Percentiles rank a stretch among this genome's conserved stretches.
Conservation (phyloP, 805 yeast genomes). For the Yarrowia sp. region DNA sequence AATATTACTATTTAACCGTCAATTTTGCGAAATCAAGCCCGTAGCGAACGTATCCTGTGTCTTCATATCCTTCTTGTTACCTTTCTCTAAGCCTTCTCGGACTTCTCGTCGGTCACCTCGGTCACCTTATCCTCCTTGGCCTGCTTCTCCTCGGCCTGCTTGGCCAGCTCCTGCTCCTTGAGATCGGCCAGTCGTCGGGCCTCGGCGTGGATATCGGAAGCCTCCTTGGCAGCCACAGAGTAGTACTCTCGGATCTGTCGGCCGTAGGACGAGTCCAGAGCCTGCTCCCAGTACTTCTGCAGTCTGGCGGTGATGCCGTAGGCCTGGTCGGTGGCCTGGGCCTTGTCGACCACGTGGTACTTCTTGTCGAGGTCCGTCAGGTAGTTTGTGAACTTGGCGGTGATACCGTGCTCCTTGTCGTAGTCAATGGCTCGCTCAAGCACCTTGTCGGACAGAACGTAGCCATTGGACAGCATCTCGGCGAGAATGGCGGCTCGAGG, state of each 20-base stretch:
- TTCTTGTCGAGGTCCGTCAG: slow-evolving; percentile 62
- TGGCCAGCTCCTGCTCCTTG: slow-evolving; percentile 48
- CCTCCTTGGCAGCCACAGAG: slow-evolving; percentile 61
- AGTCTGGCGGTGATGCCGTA: slow-evolving; percentile 54
- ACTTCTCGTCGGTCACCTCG: slow-evolving; percentile 22
- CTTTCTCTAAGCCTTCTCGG: slow-evolving; percentile 21
- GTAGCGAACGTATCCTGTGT: too few species aligned
- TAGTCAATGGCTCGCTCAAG: slow-evolving; percentile 66
- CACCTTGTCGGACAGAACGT: slow-evolving; percentile 66
- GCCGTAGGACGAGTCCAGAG: slow-evolving; percentile 56
- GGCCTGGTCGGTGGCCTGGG: slow-evolving; percentile 54
- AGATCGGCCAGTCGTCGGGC: slow-evolving; percentile 73
- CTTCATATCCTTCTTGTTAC: too few species aligned
- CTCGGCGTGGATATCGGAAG: slow-evolving; percentile 70
- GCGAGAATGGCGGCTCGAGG: slow-evolving; percentile 80
- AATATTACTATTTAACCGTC: slow-evolving; percentile 5
- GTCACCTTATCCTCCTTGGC: slow-evolving; percentile 4
- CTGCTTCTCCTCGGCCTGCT: slow-evolving; percentile 24
- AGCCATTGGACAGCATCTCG: slow-evolving; percentile 77
- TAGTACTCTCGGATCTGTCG: slow-evolving; percentile 68
- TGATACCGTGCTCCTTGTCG: slow-evolving; percentile 69
- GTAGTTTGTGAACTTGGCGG: slow-evolving; percentile 63
- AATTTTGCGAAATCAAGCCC: too few species aligned
- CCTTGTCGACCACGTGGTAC: slow-evolving; percentile 66
- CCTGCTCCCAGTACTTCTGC: slow-evolving; percentile 51